Percentiles rank a stretch among this genome's conserved stretches.
These are phyloP conservation scores for Dactylellina sp. DNA, from an alignment of 2,329 filamentous ascomycete species.

Conservation along the genomic window DNA sequence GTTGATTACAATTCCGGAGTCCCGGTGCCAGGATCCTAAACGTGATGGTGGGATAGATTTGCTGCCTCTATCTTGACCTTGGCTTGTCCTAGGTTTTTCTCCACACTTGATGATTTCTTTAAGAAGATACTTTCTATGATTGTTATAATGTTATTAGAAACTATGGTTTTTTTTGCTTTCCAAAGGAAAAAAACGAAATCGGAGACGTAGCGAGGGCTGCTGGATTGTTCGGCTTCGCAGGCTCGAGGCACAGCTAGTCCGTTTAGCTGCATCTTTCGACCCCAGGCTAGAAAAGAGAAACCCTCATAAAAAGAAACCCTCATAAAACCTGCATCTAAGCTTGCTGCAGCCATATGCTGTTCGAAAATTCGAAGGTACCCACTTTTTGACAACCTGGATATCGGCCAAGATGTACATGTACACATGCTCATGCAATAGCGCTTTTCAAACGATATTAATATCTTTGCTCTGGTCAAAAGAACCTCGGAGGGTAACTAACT, in stretches of 20 bases:
- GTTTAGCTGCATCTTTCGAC: not conserved
- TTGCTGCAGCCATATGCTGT: slow-evolving; percentile 1
- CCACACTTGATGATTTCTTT: no score
- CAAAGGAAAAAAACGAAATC: no score
- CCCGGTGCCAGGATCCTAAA: slow-evolving; percentile 24
- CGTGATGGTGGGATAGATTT: slow-evolving; percentile 19
- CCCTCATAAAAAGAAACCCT: not conserved
- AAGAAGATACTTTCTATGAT: no score
- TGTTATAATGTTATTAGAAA: no score
- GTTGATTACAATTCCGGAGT: slow-evolving; percentile 7
- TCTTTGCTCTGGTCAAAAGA: no score
- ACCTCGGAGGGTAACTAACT: not conserved
- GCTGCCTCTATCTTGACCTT: no score
- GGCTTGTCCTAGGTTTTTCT: no score
- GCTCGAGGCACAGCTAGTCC: not conserved
- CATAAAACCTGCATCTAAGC: not conserved
- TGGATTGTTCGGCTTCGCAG: not conserved
- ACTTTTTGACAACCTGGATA: slow-evolving; percentile 7
- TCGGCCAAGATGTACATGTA: not conserved
- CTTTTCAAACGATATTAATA: no score
- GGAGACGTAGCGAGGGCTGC: no score
- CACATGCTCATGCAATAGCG: not conserved
- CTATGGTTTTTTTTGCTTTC: no score
- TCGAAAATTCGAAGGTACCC: not conserved
- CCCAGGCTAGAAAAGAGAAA: not conserved